These are phyloP conservation scores for Hibiscus syriacus DNA, from an alignment of 345 rosid species.

Conservation along the genomic window DNA sequence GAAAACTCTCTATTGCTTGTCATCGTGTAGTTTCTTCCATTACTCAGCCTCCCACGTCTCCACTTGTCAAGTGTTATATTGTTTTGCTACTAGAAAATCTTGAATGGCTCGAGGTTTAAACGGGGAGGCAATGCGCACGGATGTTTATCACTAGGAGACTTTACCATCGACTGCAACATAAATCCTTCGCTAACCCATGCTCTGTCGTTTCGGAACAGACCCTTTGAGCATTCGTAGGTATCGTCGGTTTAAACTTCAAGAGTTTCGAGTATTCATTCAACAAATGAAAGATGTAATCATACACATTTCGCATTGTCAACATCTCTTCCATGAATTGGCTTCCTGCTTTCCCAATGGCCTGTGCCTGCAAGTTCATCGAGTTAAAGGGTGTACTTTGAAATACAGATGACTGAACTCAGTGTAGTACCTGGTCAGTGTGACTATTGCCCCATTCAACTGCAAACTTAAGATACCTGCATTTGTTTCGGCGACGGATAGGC, in stretches of 20 bases:
- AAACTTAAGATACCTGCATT: constrained; percentile 52
- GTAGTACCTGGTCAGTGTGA: constrained; percentile 23
- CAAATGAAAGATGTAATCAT: constrained; percentile 70
- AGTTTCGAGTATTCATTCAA: constrained; percentile 56
- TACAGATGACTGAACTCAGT: no score
- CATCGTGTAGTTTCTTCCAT: constrained; percentile 12
- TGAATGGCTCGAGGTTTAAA: constrained; percentile 25
- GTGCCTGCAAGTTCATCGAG: constrained; percentile 31
- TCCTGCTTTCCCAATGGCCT: constrained; percentile 50
- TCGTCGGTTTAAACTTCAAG: constrained; percentile 48
- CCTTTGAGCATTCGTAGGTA: background rate
- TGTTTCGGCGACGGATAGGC: constrained; percentile 47
- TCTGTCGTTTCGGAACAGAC: constrained; percentile 14
- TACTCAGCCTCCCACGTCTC: constrained; percentile 47
- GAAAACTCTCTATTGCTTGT: background rate
- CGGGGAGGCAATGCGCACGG: constrained; percentile 56
- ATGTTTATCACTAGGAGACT: constrained; percentile 33
- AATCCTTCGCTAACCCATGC: constrained; percentile 35
- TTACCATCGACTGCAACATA: constrained; percentile 51
- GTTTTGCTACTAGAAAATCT: constrained; percentile 29
- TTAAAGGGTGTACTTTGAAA: background rate
- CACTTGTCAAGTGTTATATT: constrained; percentile 33
- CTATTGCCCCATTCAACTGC: constrained; percentile 79
- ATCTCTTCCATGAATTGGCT: constrained; percentile 44
- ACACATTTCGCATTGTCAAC: constrained; percentile 50